These are phyloP conservation scores for Saprolegnia parasitica DNA, from an alignment of 352 stramenopile genomes.

Conservation along the genomic window DNA sequence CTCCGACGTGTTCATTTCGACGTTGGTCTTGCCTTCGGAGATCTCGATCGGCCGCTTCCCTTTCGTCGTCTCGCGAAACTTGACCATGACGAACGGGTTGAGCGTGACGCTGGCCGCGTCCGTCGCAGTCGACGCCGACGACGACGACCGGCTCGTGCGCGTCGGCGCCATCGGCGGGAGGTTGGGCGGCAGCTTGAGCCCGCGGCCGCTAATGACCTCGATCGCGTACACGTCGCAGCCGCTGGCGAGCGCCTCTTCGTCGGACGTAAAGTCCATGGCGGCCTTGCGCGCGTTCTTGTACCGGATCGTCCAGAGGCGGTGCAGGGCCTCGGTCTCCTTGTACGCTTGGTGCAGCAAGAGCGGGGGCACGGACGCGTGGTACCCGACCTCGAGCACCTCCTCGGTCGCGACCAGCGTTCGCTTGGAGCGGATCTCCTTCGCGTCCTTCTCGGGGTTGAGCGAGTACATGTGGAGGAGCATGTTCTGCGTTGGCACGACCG, in stretches of 20 bases:
- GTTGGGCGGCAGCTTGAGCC: slow-evolving; percentile 15
- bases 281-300: slow-evolving; percentile 27
- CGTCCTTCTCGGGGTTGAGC: neutral
- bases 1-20: slow-evolving; percentile 26
- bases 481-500: slow-evolving; percentile 22
- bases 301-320: slow-evolving; percentile 23
- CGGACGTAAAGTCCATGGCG: slow-evolving; percentile 2
- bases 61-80: slow-evolving; percentile 23
- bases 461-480: slow-evolving; percentile 29
- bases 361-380: slow-evolving; percentile 15
- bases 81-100: slow-evolving; percentile 28
- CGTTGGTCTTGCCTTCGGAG: slow-evolving; percentile 21
- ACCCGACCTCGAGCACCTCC: slow-evolving; percentile 27
- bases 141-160: slow-evolving; percentile 14
- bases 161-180: slow-evolving; percentile 11
- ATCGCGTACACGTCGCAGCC: slow-evolving; percentile 27
- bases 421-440: slow-evolving; percentile 15
- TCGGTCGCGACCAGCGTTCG: slow-evolving; percentile 18
- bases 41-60: slow-evolving; percentile 23
- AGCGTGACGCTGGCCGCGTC: neutral
- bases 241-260: slow-evolving; percentile 24
- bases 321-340: slow-evolving; percentile 11
- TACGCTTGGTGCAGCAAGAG: slow-evolving; percentile 19
- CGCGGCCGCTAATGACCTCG: slow-evolving; percentile 18
- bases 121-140: neutral